These are phyloP conservation scores for Sugiyamaella qingdaonensis DNA, from an alignment of 805 yeast genomes.

Conservation along the genomic window DNA sequence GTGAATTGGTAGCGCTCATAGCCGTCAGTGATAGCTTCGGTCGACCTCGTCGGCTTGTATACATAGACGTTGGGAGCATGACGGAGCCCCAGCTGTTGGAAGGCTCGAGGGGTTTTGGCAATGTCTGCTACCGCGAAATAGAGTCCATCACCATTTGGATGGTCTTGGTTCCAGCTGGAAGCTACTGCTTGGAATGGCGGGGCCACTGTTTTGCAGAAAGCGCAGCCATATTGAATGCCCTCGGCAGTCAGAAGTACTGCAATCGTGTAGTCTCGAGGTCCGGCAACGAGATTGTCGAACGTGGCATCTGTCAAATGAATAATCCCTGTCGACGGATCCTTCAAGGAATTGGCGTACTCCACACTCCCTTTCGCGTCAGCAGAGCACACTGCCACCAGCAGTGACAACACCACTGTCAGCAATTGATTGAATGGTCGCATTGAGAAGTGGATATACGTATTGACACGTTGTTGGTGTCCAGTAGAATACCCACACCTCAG, in stretches of 20 bases:
- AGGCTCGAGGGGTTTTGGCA: conserved; percentile 49
- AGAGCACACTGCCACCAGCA: neutral
- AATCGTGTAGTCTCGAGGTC: conserved; percentile 67
- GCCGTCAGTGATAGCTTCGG: conserved; percentile 23
- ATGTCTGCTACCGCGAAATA: conserved; percentile 77
- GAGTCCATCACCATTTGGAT: conserved; percentile 50
- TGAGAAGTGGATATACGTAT: neutral
- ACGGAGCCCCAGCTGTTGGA: conserved; percentile 51
- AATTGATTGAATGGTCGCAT: neutral
- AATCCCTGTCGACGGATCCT: conserved; percentile 26
- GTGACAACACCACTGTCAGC: neutral
- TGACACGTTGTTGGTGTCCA: too few species aligned
- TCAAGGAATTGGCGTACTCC: neutral
- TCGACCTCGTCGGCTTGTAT: conserved; percentile 49
- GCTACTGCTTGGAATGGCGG: conserved; percentile 65
- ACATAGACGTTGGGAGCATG: conserved; percentile 76
- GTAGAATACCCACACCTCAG: too few species aligned
- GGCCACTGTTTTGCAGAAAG: conserved; percentile 61
- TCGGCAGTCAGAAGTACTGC: conserved; percentile 69
- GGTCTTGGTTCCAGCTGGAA: conserved; percentile 55
- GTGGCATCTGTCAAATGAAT: conserved; percentile 57
- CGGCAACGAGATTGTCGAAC: conserved; percentile 51
- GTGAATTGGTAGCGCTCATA: conserved; percentile 27
- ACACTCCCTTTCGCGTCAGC: neutral
- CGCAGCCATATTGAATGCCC: conserved; percentile 69